phyloP scores from a whole-genome alignment of 2,329 filamentous ascomycete species.

The Scytalidium lignicola region DNA sequence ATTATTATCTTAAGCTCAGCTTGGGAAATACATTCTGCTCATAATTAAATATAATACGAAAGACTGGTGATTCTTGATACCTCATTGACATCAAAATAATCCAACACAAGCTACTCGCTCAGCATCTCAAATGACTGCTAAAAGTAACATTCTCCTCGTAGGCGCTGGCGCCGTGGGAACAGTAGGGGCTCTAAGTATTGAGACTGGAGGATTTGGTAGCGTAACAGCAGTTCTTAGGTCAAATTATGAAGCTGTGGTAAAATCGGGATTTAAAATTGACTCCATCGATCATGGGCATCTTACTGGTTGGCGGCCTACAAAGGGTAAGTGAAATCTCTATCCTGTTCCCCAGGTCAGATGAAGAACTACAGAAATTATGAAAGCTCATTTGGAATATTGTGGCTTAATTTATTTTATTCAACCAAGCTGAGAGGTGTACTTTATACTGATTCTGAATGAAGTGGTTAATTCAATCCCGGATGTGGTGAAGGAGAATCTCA shows the following conservation, averaged over 20 bases:
- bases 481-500: conserved; percentile 25
- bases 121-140: background rate
- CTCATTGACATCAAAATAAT: no score
- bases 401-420: no score
- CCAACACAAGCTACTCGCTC: no score
- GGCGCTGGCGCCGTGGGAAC: conserved; percentile 13
- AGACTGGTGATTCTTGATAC: no score
- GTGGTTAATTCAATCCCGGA: conserved; percentile 45
- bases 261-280: conserved; percentile 19
- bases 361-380: conserved; percentile 2
- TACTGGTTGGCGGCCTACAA: conserved; percentile 16
- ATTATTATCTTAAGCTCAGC: no score
- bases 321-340: conserved; percentile 8
- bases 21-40: no score
- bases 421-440: background rate
- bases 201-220: conserved; percentile 10
- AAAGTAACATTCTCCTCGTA: conserved; percentile 13
- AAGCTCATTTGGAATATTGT: background rate
- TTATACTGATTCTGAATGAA: conserved; percentile 13
- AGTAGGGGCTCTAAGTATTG: conserved; percentile 15
- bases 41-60: no score
- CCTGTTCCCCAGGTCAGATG: conserved; percentile 7
- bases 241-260: conserved; percentile 16
- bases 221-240: conserved; percentile 17
- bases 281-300: conserved; percentile 20